These are phyloP conservation scores for Bolboschoenus planiculmis DNA, from an alignment of 176 grass and related monocot species.

Conservation along the genomic window DNA sequence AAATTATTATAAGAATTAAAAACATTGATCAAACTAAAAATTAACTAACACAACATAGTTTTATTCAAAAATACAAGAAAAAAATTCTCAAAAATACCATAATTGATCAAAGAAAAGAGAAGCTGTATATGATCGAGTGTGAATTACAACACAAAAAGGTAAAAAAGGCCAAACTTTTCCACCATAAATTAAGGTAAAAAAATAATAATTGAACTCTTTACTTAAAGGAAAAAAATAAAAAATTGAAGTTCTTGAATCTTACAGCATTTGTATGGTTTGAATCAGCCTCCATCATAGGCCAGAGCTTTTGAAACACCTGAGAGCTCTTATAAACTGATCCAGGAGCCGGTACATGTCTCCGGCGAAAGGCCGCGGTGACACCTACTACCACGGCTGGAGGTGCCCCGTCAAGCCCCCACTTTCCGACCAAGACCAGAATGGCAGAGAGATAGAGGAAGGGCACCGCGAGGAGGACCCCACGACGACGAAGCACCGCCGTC, in stretches of 20 bases:
- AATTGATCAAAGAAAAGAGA: slow-evolving; percentile 14
- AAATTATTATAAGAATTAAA: neutral
- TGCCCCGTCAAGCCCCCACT: slow-evolving; percentile 20
- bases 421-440: slow-evolving; percentile 33
- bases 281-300: slow-evolving; percentile 59
- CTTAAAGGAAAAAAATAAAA: neutral
- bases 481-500: slow-evolving; percentile 25
- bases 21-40: neutral
- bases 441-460: slow-evolving; percentile 43
- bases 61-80: neutral
- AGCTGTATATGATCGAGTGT: neutral
- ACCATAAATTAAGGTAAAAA: neutral
- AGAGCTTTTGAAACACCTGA: slow-evolving; percentile 64
- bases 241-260: neutral
- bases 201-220: neutral
- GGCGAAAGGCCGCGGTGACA: slow-evolving; percentile 19
- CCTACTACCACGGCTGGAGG: slow-evolving; percentile 21
- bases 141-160: neutral
- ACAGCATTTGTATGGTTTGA: slow-evolving; percentile 22
- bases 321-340: slow-evolving; percentile 78
- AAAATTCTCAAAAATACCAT: neutral
- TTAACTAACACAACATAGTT: neutral
- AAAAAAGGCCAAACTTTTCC: neutral
- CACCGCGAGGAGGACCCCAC: slow-evolving; percentile 41
- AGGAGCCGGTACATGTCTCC: slow-evolving; percentile 23